phyloP scores from a whole-genome alignment of 2,329 filamentous ascomycete species.

The Xylariaceae sp. region DNA sequence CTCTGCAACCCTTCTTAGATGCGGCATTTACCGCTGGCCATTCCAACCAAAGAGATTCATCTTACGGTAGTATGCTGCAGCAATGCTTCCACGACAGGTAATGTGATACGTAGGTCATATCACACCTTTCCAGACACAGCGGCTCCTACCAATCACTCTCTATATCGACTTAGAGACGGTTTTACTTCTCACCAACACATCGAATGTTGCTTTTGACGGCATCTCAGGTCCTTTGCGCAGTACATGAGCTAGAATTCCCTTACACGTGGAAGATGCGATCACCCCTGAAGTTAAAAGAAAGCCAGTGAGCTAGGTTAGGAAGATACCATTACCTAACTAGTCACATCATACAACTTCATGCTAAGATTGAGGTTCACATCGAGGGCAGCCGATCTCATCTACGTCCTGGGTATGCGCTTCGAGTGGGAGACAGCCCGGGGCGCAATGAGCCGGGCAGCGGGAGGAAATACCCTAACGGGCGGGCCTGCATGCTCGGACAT shows the following conservation, averaged over 20 bases:
- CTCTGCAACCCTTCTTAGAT: neutral
- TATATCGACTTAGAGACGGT: neutral
- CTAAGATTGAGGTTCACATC: neutral
- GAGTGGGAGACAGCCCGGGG: neutral
- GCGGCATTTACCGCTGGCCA: constrained; percentile 22
- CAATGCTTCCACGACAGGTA: constrained; percentile 7
- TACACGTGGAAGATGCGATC: neutral
- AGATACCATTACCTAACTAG: neutral
- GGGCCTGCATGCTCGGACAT: neutral
- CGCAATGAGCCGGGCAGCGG: neutral
- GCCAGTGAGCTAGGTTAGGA: neutral
- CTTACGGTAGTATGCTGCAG: constrained; percentile 18
- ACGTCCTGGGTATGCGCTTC: neutral
- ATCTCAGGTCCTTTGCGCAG: constrained; percentile 5
- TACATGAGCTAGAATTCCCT: neutral
- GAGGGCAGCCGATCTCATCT: too few species aligned
- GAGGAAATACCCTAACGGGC: neutral
- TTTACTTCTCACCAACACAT: constrained; percentile 3
- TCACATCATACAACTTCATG: constrained; percentile 15
- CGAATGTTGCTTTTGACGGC: neutral
- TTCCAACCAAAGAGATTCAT: constrained; percentile 8
- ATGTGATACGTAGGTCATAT: constrained; percentile 12
- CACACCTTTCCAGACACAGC: neutral
- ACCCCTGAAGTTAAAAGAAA: neutral
- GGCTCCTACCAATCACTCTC: constrained; percentile 9